Percentiles rank a stretch among this genome's conserved stretches.
Conservation (phyloP, 306 rosid genomes). For the Lupinus albus region DNA sequence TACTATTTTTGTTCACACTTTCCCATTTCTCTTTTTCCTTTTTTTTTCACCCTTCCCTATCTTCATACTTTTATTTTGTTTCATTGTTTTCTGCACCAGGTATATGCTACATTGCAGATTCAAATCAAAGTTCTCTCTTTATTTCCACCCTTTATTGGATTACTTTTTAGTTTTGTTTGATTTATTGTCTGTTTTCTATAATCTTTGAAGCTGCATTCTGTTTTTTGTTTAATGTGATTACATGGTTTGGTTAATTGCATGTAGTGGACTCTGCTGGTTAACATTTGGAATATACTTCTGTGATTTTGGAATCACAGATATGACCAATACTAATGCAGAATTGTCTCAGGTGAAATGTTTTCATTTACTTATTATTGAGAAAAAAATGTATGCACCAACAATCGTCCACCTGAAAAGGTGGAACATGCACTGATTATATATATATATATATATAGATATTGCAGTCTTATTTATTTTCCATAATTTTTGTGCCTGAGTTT, state of each 20-base stretch:
- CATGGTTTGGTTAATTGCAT: constrained; percentile 43
- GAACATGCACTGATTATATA: too few species aligned
- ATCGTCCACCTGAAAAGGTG: too few species aligned
- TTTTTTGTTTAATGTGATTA: constrained; percentile 43
- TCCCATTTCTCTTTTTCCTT: constrained; percentile 7
- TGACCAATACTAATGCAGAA: constrained; percentile 68
- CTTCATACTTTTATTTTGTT: background rate
- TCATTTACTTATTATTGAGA: too few species aligned
- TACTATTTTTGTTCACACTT: constrained; percentile 24
- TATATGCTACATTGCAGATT: constrained; percentile 16
- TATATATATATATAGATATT: too few species aligned
- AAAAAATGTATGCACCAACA: too few species aligned
- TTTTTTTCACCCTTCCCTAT: background rate
- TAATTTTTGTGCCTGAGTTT: background rate
- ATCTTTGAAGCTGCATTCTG: constrained; percentile 41
- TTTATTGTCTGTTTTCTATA: constrained; percentile 4
- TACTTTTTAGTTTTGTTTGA: background rate
- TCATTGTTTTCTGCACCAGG: constrained; percentile 30
- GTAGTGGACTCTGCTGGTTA: constrained; percentile 45
- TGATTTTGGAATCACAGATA: constrained; percentile 67
- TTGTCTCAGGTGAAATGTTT: constrained; percentile 54
- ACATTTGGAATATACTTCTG: constrained; percentile 48
- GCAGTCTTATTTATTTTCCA: too few species aligned
- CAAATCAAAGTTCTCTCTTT: background rate
- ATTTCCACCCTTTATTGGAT: background rate